Conservation (phyloP, 345 rosid genomes). For the Murraya koenigii region DNA sequence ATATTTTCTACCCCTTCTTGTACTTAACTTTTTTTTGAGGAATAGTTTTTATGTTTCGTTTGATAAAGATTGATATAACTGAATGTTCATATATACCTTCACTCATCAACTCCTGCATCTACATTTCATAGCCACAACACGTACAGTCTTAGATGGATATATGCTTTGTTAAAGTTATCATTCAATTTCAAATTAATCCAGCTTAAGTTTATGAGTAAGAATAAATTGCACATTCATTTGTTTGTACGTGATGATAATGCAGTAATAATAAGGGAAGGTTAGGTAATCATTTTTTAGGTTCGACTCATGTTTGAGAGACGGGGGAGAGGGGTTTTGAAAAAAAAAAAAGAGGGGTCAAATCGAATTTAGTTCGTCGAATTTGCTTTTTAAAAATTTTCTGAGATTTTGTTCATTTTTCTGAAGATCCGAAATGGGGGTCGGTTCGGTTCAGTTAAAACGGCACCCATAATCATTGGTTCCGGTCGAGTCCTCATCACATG, state of each 20-base stretch:
- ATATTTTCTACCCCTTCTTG: not conserved
- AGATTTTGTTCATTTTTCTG: too few species aligned
- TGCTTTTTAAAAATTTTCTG: too few species aligned
- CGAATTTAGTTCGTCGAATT: too few species aligned
- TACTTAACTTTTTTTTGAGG: not conserved
- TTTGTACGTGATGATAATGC: too few species aligned
- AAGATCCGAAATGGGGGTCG: too few species aligned
- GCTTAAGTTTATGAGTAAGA: not conserved
- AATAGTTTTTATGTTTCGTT: not conserved
- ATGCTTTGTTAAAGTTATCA: not conserved
- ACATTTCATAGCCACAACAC: not conserved
- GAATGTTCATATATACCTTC: not conserved
- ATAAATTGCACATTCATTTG: not conserved
- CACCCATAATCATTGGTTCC: too few species aligned
- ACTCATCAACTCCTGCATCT: not conserved
- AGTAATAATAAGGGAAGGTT: too few species aligned
- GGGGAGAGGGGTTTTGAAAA: too few species aligned
- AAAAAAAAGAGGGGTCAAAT: too few species aligned
- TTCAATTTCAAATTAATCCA: not conserved
- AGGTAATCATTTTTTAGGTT: too few species aligned
- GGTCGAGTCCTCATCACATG: not conserved
- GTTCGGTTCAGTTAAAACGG: too few species aligned
- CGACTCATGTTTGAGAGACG: too few species aligned
- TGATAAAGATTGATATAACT: not conserved
- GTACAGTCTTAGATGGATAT: not conserved